Evolutionary conservation across 116 monocot genomes (phyloP), one percentile per base, ranked within the genome.

Genomic region (Zostera marina): DNA sequence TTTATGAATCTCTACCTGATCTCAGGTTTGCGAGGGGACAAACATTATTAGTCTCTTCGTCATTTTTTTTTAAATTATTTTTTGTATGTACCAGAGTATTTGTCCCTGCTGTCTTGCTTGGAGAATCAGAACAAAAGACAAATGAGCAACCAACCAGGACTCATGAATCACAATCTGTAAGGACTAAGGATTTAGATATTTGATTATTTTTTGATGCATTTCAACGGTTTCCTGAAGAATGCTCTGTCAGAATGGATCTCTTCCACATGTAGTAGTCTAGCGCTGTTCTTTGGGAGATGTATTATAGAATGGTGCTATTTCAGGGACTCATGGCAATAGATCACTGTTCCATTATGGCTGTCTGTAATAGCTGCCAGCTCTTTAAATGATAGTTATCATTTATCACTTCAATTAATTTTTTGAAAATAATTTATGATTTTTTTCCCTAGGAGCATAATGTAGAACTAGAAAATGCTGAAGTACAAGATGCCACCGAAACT

Each of bases 1-100:
- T 96, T 75, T 96, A 96, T 64, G 96, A 96, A 80, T 85, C 80
- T 47, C 76, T 96, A 56, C 85, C 96, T 66, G 96, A 96, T 77
- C 76, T 96, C 39, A 96, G 96, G 96, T 85, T 66, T 69, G 58
- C n/a, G 39, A 38, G 26, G 24, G 25, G 52, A 42, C 16, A 32
- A 13, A 13, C 6, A 11, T 56, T n/a, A 56, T 39, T 26, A 38
- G 7, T 56, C 9, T 26, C 14, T 17, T 9, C 13, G 7, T 40
- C 39, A 40, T 20, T 54, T 54, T 24, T 25, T 12, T 54, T 32
- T 38, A n/a, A 38, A 39, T 42, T 20, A 65, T 22, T 59, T 43
- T 20, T 68, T 53, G 45, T 53, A 10, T 62, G 17, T 71, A 70
- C 39, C 85, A 96, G 96, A 76, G 88, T 89, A 52, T 96, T 89